These are phyloP conservation scores for Quercus parvula DNA, from an alignment of 306 rosid species.

Conservation along the genomic window DNA sequence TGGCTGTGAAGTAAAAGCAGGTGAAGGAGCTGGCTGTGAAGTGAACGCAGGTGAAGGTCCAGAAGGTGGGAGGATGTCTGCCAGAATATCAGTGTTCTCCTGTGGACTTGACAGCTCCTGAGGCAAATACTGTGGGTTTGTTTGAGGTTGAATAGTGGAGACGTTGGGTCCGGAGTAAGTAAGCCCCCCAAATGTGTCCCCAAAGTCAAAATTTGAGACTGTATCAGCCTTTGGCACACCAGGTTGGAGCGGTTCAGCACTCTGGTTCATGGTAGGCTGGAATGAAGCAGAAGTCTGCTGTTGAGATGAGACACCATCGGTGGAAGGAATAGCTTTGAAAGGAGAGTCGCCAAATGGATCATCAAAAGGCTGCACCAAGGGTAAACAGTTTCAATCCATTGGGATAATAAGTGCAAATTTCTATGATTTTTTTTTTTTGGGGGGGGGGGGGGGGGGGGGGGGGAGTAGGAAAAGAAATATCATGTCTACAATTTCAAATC, in stretches of 20 bases:
- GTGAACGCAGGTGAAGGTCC: conserved; percentile 29
- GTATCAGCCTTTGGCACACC: conserved; percentile 36
- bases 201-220: conserved; percentile 46
- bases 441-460: neutral
- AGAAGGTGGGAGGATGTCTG: conserved; percentile 70
- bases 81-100: conserved; percentile 65
- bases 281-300: conserved; percentile 32
- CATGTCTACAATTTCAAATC: neutral
- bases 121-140: conserved; percentile 35
- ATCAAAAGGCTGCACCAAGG: conserved; percentile 57
- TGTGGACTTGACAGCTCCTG: conserved; percentile 44
- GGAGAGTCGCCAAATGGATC: conserved; percentile 95
- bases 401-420: neutral
- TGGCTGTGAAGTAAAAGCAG: conserved; percentile 40
- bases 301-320: conserved; percentile 45
- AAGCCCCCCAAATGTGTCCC: conserved; percentile 54
- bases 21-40: neutral
- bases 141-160: conserved; percentile 35
- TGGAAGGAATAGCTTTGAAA: conserved; percentile 70
- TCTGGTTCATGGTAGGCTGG: conserved; percentile 19
- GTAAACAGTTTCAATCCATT: conserved; percentile 17
- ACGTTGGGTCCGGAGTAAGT: conserved; percentile 47
- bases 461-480: neutral
- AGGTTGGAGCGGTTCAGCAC: conserved; percentile 39
- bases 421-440: no score